phyloP scores from a whole-genome alignment of 345 rosid species.

The Excoecaria cochinchinensis region DNA sequence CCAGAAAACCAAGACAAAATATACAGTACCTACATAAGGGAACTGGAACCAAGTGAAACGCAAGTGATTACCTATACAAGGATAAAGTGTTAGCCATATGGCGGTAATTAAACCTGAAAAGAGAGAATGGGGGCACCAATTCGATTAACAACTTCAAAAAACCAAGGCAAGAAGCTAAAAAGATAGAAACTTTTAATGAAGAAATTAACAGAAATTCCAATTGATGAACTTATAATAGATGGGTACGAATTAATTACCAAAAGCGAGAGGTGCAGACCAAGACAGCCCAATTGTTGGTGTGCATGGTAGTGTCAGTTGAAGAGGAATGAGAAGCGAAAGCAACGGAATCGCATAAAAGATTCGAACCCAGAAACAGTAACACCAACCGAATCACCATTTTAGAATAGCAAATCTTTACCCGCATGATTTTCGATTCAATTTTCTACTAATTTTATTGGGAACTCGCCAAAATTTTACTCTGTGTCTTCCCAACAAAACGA shows the following conservation, averaged over 20 bases:
- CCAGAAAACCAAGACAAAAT: conserved; percentile 17
- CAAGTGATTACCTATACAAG: conserved; percentile 67
- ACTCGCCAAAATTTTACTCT: background rate
- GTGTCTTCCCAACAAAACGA: background rate
- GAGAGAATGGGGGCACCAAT: conserved; percentile 9
- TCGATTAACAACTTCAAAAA: conserved; percentile 5
- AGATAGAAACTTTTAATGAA: background rate
- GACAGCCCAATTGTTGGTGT: conserved; percentile 98
- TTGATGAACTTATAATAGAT: background rate
- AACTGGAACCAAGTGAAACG: background rate
- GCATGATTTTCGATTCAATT: background rate
- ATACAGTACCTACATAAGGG: background rate
- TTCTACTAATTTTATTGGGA: background rate
- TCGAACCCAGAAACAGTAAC: conserved; percentile 10
- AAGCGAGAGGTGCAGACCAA: conserved; percentile 98
- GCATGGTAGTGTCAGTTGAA: conserved; percentile 63
- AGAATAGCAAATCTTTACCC: conserved; percentile 6
- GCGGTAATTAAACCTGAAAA: conserved; percentile 92
- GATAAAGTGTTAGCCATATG: conserved; percentile 98
- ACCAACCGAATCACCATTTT: conserved; percentile 13
- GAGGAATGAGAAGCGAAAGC: conserved; percentile 35
- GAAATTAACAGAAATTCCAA: background rate
- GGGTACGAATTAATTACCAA: conserved; percentile 47
- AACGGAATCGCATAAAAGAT: background rate
- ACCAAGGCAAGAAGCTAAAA: conserved; percentile 3